A percentile compares a stretch with the other conserved stretches of the same genome.
Evolutionary conservation across 306 rosid genomes (phyloP).

Genomic region (Astragalus membranaceus): DNA sequence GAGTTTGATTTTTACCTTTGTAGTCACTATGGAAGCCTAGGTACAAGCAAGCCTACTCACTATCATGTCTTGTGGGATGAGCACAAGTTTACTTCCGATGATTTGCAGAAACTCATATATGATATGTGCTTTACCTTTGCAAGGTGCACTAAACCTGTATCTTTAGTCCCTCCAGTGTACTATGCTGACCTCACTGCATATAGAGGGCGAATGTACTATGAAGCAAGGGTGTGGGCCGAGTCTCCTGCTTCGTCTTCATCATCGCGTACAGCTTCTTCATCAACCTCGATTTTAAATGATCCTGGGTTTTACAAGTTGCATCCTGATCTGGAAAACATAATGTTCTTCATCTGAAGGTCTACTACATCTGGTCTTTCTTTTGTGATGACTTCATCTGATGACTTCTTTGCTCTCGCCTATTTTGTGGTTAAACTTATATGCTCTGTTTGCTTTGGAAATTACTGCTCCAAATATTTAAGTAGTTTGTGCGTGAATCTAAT

Average conservation of each 20-base stretch:
- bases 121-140: constrained; percentile 73
- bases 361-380: not conserved
- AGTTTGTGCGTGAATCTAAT: constrained; percentile 71
- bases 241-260: constrained; percentile 24
- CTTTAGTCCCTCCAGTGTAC: constrained; percentile 76
- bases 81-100: constrained; percentile 50
- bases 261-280: constrained; percentile 8
- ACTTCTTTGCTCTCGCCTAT: not conserved
- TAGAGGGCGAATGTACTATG: constrained; percentile 60
- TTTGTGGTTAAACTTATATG: not conserved
- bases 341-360: constrained; percentile 52
- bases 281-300: constrained; percentile 26
- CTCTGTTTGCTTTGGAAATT: not conserved
- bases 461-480: not conserved
- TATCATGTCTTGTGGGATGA: constrained; percentile 78
- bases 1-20: constrained; percentile 75
- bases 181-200: constrained; percentile 80
- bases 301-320: constrained; percentile 40
- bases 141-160: constrained; percentile 76
- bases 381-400: not conserved
- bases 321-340: constrained; percentile 32
- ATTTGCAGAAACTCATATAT: constrained; percentile 60
- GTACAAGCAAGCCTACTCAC: constrained; percentile 85
- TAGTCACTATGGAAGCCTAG: constrained; percentile 60
- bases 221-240: constrained; percentile 26